Evolutionary conservation across 495 filamentous ascomycete genomes (phyloP).

Genomic region (Bacidia gigantensis): DNA sequence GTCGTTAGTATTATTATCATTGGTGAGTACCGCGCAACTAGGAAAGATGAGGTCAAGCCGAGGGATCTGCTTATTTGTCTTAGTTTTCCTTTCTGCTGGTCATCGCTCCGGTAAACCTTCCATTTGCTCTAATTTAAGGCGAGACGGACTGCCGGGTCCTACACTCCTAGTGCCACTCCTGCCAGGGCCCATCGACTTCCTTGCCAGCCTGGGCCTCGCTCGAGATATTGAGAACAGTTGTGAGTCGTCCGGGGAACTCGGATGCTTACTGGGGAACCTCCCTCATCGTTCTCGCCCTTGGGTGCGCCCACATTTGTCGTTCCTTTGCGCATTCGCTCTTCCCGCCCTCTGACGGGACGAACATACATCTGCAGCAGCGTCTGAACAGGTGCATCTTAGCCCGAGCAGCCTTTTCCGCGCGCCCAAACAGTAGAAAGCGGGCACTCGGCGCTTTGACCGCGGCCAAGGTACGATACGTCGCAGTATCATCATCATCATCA

Average conservation of each 20-base stretch:
- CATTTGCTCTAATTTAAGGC: not conserved
- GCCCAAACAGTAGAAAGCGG: not conserved
- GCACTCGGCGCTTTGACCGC: not conserved
- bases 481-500: not conserved
- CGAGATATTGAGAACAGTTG: not conserved
- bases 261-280: not conserved
- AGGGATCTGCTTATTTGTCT: not conserved
- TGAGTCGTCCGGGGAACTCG: not conserved
- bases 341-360: no score
- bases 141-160: not conserved
- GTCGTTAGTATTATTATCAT: no score
- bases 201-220: not conserved
- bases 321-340: not conserved
- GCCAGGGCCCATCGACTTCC: not conserved
- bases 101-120: not conserved
- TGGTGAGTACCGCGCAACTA: no score
- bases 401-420: not conserved
- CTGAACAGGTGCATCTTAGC: no score
- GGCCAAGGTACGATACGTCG: not conserved
- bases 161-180: not conserved
- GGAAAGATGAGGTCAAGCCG: not conserved
- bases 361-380: no score
- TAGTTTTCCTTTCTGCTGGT: not conserved
- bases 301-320: not conserved
- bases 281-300: not conserved